phyloP scores from a whole-genome alignment of 345 rosid species.

The Populus tremula region DNA sequence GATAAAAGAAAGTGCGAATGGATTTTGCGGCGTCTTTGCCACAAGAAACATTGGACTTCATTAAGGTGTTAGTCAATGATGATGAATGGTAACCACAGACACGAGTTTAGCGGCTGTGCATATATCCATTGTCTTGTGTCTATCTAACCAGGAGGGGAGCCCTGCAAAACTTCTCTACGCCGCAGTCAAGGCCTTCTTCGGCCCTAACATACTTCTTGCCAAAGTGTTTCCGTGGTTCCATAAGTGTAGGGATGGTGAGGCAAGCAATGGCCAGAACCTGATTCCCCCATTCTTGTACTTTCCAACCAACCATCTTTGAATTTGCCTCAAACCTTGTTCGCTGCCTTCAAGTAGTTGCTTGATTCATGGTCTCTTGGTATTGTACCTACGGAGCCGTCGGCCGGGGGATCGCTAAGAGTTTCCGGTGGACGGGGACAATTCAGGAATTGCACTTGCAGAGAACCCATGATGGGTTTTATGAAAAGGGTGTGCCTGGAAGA shows the following conservation, averaged over 20 bases:
- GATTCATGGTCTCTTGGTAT: conserved; percentile 87
- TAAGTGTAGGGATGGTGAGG: conserved; percentile 61
- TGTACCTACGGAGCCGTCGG: conserved; percentile 87
- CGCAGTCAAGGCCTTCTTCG: conserved; percentile 53
- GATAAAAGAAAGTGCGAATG: background rate
- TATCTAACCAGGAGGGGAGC: conserved; percentile 2
- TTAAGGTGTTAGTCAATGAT: conserved; percentile 3
- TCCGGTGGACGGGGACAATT: conserved; percentile 78
- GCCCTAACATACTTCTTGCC: conserved; percentile 19
- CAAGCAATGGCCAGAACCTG: conserved; percentile 68
- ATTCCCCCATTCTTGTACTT: conserved; percentile 33
- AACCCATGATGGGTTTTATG: conserved; percentile 39
- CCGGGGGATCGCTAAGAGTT: conserved; percentile 73
- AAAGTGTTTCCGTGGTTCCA: conserved; percentile 44
- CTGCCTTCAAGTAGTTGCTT: conserved; percentile 76
- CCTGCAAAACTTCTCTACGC: conserved; percentile 28
- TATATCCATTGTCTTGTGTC: background rate
- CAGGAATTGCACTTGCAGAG: conserved; percentile 50
- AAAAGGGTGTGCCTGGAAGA: conserved; percentile 60
- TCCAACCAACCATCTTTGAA: conserved; percentile 26
- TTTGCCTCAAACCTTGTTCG: conserved; percentile 61
- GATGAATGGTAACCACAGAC: background rate
- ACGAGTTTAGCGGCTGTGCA: background rate
- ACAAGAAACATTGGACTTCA: background rate
- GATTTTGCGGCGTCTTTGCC: background rate